Conservation (phyloP, 2,329 filamentous ascomycete genomes). For the Penicillium polonicum region DNA sequence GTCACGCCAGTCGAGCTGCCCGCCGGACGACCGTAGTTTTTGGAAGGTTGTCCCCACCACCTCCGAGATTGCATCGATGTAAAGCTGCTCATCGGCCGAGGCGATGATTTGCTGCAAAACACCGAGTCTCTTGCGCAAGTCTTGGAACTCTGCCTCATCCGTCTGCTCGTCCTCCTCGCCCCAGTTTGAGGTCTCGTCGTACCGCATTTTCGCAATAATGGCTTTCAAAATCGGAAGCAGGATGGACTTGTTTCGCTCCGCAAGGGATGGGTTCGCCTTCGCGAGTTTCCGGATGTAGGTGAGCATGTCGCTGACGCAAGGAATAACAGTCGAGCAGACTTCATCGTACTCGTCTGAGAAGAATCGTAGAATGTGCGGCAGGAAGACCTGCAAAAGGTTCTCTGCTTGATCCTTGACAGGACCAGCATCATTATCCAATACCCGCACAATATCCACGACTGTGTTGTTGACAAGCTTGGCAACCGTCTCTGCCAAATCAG, state of each 20-base stretch:
- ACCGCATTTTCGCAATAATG: slow-evolving; percentile 94
- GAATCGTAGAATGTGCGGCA: slow-evolving; percentile 85
- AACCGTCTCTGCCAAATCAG: slow-evolving; percentile 89
- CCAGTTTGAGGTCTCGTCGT: slow-evolving; percentile 92
- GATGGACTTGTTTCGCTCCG: slow-evolving; percentile 74
- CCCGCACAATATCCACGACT: slow-evolving; percentile 80
- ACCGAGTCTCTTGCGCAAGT: slow-evolving; percentile 84
- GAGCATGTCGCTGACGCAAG: slow-evolving; percentile 86
- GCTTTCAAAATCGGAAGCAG: slow-evolving; percentile 85
- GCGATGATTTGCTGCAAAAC: slow-evolving; percentile 91
- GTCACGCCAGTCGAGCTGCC: slow-evolving; percentile 87
- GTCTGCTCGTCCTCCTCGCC: slow-evolving; percentile 92
- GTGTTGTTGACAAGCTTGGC: slow-evolving; percentile 93
- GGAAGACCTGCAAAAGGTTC: slow-evolving; percentile 72
- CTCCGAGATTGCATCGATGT: slow-evolving; percentile 82
- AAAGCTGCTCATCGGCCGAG: slow-evolving; percentile 80
- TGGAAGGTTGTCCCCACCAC: slow-evolving; percentile 86
- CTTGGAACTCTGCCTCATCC: slow-evolving; percentile 95
- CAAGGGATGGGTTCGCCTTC: slow-evolving; percentile 61
- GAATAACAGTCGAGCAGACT: slow-evolving; percentile 92
- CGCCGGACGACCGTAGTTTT: slow-evolving; percentile 70
- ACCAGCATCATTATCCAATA: slow-evolving; percentile 67
- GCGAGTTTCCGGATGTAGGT: slow-evolving; percentile 83
- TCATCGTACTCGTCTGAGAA: slow-evolving; percentile 98
- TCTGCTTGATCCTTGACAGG: slow-evolving; percentile 72